A percentile compares a stretch with the other conserved stretches of the same genome.
phyloP scores from a whole-genome alignment of 257 asterid genomes.

The Coffea eugenioides region DNA sequence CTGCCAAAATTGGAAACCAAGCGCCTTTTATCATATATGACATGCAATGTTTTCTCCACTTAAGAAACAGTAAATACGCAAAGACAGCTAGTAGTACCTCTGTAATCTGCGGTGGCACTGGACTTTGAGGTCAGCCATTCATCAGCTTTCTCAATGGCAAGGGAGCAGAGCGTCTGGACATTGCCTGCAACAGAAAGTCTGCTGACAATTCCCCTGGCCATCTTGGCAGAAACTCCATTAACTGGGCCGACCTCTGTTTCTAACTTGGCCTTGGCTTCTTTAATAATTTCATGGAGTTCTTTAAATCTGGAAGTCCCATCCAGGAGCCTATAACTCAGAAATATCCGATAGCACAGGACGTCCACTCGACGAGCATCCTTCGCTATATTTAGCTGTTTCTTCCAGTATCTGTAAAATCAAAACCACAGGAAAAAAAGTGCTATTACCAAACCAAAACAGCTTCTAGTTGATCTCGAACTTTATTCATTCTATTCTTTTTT shows the following conservation, averaged over 20 bases:
- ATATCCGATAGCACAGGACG: constrained; percentile 68
- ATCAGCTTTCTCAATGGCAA: constrained; percentile 76
- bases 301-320: constrained; percentile 72
- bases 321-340: constrained; percentile 74
- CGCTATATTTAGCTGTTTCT: constrained; percentile 74
- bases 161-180: constrained; percentile 74
- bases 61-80: not conserved
- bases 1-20: constrained; percentile 42
- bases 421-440: constrained; percentile 5
- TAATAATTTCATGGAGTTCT: constrained; percentile 72
- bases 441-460: constrained; percentile 1
- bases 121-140: constrained; percentile 53
- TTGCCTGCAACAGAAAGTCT: constrained; percentile 77
- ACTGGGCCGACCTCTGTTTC: constrained; percentile 89
- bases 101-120: constrained; percentile 31
- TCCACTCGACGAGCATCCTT: constrained; percentile 94
- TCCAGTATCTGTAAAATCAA: constrained; percentile 66
- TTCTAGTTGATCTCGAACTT: not conserved
- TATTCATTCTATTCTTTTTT: not conserved
- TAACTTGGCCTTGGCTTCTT: constrained; percentile 72
- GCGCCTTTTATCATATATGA: constrained; percentile 3
- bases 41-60: not conserved
- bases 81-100: constrained; percentile 36
- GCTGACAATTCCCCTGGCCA: constrained; percentile 92
- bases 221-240: constrained; percentile 76